Evolutionary conservation across 768 basidiomycete genomes (phyloP).

Genomic region (Pleurotus tuoliensis): DNA sequence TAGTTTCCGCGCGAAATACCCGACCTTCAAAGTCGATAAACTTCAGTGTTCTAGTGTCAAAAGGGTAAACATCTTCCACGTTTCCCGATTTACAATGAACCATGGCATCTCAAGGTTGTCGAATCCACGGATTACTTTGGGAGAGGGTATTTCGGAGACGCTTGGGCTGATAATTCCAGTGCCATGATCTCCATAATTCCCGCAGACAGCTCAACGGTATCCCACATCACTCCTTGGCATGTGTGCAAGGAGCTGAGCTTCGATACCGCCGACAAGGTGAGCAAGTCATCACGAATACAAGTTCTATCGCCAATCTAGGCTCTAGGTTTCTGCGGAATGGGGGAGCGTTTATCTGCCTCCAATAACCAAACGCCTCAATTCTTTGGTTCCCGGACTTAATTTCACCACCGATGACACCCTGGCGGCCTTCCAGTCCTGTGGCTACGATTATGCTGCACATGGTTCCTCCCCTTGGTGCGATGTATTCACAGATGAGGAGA

Average conservation of each 20-base stretch:
- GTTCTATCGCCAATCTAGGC: background rate
- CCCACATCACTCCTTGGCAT: conserved; percentile 38
- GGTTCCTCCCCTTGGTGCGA: conserved; percentile 36
- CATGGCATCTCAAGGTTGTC: conserved; percentile 7
- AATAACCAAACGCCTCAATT: conserved; percentile 31
- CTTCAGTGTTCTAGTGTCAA: background rate
- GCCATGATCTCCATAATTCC: conserved; percentile 16
- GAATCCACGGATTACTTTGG: conserved; percentile 39
- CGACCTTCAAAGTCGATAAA: background rate
- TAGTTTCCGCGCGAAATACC: conserved; percentile 1
- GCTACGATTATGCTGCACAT: conserved; percentile 36
- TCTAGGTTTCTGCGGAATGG: conserved; percentile 23
- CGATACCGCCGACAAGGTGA: conserved; percentile 19
- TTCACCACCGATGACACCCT: conserved; percentile 29
- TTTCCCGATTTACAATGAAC: background rate
- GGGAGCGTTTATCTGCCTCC: conserved; percentile 27
- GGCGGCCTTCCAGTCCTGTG: conserved; percentile 38
- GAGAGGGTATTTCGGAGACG: conserved; percentile 32
- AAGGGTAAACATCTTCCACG: background rate
- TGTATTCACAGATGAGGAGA: conserved; percentile 30
- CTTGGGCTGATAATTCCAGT: conserved; percentile 22
- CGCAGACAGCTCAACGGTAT: conserved; percentile 28
- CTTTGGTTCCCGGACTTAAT: conserved; percentile 27
- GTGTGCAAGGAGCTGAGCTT: conserved; percentile 23
- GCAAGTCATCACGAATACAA: conserved; percentile 13